Base-by-base conservation (phyloP, 371 early-diverging fungal genomes). In the Apophysomyces elegans region DNA sequence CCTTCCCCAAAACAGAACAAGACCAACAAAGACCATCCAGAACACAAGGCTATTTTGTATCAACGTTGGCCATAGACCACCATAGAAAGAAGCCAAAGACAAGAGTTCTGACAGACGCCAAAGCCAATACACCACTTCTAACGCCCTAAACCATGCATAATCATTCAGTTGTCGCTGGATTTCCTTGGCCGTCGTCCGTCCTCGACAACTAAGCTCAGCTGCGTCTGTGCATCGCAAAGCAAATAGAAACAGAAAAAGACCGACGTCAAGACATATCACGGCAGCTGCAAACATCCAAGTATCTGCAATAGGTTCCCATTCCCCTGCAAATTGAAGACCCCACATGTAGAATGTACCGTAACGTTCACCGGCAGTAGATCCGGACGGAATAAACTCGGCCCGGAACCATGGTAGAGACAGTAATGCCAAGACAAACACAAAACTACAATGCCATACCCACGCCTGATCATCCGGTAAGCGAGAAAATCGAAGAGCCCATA, bases 281-380 rank as follows among this genome's bases (percentile, higher is more conserved):
- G 75, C 81, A 7, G 79, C 69, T 1, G 83, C 80, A 76, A 77
- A 84, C 62, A 89, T 77, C 92, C 92, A 95, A 1, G 95, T 93
- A 69, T 95, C 95, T 26, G 87, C 79, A 61, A 92, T 75, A 0
- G 95, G 95, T 0, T 89, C 75, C 93, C 94, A 95, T n/a, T 84
- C 86, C 1, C 83, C 76, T 0, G 64, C 74, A 70, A 76, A 66
- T 21, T 62, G 47, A 16, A 92, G 76, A 1, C 91, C 90, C 69
- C 82, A 88, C 35, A 88, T 64, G 67, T 87, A 88, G 64, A 90
- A 86, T 13, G 71, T 79, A 4, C 87, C 87, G 32, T 74, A 77
- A 3, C 83, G 75, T 39, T 80, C 80, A 4, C 74, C 66, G 7
- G 73, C 63, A 2, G 62, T 62, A 7, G 69, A 66, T 13, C 74